Base-by-base conservation (phyloP, 176 grass and related monocot genomes). In the Carex pumila region DNA sequence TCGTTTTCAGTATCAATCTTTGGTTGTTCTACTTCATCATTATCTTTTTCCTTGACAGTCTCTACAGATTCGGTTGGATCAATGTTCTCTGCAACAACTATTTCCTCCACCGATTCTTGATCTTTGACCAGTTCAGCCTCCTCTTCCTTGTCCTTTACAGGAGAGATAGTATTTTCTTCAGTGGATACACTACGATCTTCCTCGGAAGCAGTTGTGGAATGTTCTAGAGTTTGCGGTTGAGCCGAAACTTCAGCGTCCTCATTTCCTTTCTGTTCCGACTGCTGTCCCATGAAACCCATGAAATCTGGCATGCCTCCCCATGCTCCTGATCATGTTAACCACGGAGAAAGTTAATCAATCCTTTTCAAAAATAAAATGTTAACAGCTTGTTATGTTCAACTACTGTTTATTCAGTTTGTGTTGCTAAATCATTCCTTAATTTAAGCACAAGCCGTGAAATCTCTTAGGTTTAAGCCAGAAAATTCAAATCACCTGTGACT, bases 251-350 rank as follows among this genome's bases (percentile, higher is more conserved):
- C 85, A 69, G 80, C 34, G 64, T 79, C 85, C 69, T 88, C 92
- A 79, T 94, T 90, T 55, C 68, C 91, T 80, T 84, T 92, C 0
- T 99, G 61, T 13, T 60, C 34, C 1, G 22, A 32, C 73, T 78
- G 73, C 52, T 78, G 86, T 25, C 95, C 95, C 93, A 99, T 99
- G 82, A 99, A 95, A 55, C 89, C 85, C 87, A 95, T 95, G 75
- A 95, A 91, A 64, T 83, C 80, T 13, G 80, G 80, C 80, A 83
- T 83, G 67, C 41, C 80, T 32, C 80, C 45, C 80, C 80, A 83
- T 83, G 80, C 61, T 83, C 80, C 80, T 68, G 80, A 83, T 53
- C 61, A 62, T 83, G 62, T 31, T 18, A 50, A 65, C 4, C 37
- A 70, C 12, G 71, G 7, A 80, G 34, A 59, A 61, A 61, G 25